Evolutionary conservation across 2,329 filamentous ascomycete species (phyloP), one percentile per base, ranked within the genome.

Genomic region (Fusarium sp.): DNA sequence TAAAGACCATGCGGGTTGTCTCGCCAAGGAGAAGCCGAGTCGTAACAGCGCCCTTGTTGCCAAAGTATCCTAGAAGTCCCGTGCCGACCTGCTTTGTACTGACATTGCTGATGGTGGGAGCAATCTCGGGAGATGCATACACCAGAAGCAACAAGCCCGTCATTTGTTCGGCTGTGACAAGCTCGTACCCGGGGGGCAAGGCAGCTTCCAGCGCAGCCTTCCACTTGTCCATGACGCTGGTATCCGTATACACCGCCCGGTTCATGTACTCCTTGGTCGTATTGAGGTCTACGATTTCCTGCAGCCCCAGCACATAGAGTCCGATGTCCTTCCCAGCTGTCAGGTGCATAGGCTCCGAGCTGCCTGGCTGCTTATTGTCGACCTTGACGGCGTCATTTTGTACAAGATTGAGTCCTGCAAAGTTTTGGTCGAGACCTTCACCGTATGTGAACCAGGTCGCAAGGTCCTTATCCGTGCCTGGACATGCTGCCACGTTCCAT

Each of bases 21-120:
- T 98, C 97, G 2, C 96, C 97, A 1, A 99, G 85, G 1, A 99
- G 87, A 5, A 99, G 86, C 23, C 96, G 90, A 5, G 93, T 93
- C 4, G 92, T 90, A 1, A 98, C 93, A 5, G 94, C 96, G 2
- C 97, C 97, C 82, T 99, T 99, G 82, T 99, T 99, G 11, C 97
- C 97, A 86, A 98, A 92, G 80, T 98, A 98, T 0, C 96, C 96
- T 83, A 97, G 90, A 50, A 98, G 83, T 0, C 97, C 97, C 0
- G 97, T 99, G 0, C 95, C 96, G 9, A 98, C 92, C 67, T 91
- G 93, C 6, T 92, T 92, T 2, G 93, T 95, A 82, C 94, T 97
- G 76, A 98, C 91, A 58, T 94, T 94, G 71, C 91, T 94, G 77
- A 98, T 90, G 3, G 92, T 93, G 0, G 92, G 88, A 1, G 90